phyloP scores from a whole-genome alignment of 192 early-diverging fungal species.

The Coemansia sp. region DNA sequence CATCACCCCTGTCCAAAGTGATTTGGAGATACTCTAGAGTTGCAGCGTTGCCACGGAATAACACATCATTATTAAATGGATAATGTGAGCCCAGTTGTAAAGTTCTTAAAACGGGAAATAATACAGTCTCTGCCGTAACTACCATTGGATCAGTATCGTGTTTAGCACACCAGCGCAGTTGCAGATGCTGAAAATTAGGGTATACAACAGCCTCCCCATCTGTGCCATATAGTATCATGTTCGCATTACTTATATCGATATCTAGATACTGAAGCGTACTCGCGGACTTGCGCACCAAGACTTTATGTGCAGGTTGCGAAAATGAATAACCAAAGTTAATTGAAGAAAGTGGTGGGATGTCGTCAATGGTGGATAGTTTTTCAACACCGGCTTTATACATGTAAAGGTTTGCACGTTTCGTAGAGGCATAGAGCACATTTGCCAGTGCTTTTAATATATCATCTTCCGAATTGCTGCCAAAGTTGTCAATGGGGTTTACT shows the following conservation, averaged over 20 bases:
- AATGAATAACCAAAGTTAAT: not conserved
- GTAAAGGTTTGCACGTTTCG: no score
- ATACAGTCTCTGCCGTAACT: not conserved
- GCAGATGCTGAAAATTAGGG: not conserved
- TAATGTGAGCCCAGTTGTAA: not conserved
- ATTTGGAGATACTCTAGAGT: not conserved
- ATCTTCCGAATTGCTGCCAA: no score
- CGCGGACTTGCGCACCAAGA: not conserved
- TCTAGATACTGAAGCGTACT: not conserved
- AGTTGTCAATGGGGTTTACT: not conserved
- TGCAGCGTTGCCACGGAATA: constrained; percentile 5
- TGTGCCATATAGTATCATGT: not conserved
- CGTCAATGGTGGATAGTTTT: not conserved
- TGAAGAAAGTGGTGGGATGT: not conserved
- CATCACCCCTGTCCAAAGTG: not conserved
- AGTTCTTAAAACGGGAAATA: not conserved
- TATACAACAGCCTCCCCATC: not conserved
- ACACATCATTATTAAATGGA: not conserved
- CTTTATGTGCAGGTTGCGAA: not conserved
- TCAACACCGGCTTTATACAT: not conserved
- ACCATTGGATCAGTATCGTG: no score
- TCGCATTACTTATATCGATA: not conserved
- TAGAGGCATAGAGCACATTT: no score
- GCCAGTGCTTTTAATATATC: no score
- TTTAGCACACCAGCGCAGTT: no score